These are phyloP conservation scores for Calonectria multiphialidica DNA, from an alignment of 2,329 filamentous ascomycete genomes.

Conservation along the genomic window DNA sequence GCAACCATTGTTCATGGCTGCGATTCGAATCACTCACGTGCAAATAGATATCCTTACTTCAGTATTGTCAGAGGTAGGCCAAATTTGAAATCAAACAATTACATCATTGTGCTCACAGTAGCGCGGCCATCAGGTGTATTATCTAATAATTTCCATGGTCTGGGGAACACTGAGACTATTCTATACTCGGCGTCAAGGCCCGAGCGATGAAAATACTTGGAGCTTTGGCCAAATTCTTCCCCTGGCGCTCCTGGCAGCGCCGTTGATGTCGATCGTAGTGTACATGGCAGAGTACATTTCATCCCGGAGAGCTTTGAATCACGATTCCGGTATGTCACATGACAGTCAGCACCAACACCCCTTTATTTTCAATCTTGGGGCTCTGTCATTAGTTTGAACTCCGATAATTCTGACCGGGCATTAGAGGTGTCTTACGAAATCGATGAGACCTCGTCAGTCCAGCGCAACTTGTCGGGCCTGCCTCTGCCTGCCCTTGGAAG, in stretches of 20 bases:
- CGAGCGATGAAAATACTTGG: not conserved
- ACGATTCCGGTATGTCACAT: not conserved
- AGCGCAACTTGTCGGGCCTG: not conserved
- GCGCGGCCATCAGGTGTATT: not conserved
- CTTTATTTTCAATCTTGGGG: not conserved
- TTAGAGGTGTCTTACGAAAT: not conserved
- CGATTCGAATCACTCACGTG: not conserved
- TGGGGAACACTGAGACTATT: not conserved
- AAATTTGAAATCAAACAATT: not conserved
- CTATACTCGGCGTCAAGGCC: not conserved
- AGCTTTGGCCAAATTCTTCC: conserved; percentile 3
- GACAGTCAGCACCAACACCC: not conserved
- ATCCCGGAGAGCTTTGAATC: not conserved
- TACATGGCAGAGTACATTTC: not conserved
- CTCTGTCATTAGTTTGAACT: no score
- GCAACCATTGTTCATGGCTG: not conserved
- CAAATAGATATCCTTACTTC: not conserved
- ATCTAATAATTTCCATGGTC: not conserved
- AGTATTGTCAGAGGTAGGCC: not conserved
- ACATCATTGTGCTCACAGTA: not conserved
- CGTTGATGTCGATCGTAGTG: not conserved
- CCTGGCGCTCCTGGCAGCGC: not conserved
- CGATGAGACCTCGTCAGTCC: not conserved
- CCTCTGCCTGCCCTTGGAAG: not conserved
- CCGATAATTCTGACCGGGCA: not conserved